phyloP scores from a whole-genome alignment of 2,329 filamentous ascomycete genomes.

The Thelonectria blattea region DNA sequence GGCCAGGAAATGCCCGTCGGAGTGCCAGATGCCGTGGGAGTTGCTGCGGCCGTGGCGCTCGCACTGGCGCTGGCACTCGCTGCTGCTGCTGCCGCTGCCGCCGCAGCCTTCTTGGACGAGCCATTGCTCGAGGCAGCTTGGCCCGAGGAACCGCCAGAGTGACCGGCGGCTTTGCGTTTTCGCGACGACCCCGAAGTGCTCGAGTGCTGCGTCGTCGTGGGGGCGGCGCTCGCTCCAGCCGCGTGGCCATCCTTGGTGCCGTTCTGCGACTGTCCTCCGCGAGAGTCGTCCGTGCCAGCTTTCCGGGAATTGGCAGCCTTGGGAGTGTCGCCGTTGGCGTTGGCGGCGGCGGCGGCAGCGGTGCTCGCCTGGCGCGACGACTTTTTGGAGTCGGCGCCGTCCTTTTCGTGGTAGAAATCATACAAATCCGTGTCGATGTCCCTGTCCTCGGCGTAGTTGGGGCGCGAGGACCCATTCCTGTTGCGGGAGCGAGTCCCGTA shows the following conservation, averaged over 20 bases:
- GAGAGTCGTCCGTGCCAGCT: conserved; percentile 48
- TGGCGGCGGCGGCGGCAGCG: conserved; percentile 41
- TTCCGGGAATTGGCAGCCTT: conserved; percentile 51
- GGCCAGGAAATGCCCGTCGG: conserved; percentile 52
- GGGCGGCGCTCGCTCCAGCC: conserved; percentile 35
- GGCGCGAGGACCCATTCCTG: conserved; percentile 77
- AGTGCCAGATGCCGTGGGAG: conserved; percentile 37
- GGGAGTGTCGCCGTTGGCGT: conserved; percentile 45
- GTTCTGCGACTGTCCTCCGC: conserved; percentile 43
- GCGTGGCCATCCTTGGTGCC: conserved; percentile 46
- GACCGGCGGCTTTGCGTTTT: conserved; percentile 79
- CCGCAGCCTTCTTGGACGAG: conserved; percentile 32
- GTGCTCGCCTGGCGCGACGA: conserved; percentile 54
- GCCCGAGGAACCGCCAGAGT: conserved; percentile 33
- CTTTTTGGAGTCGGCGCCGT: conserved; percentile 61
- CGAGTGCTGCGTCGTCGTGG: conserved; percentile 57
- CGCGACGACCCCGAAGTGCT: conserved; percentile 63
- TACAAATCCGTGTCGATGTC: conserved; percentile 87
- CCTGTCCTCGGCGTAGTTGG: conserved; percentile 94
- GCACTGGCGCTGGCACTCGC: no score
- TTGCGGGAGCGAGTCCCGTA: conserved; percentile 97
- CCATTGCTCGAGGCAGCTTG: conserved; percentile 34
- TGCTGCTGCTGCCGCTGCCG: conserved; percentile 26
- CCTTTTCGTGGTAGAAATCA: conserved; percentile 67
- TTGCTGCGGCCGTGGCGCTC: conserved; percentile 29